Conservation (phyloP, 345 rosid genomes). For the Salix purpurea region DNA sequence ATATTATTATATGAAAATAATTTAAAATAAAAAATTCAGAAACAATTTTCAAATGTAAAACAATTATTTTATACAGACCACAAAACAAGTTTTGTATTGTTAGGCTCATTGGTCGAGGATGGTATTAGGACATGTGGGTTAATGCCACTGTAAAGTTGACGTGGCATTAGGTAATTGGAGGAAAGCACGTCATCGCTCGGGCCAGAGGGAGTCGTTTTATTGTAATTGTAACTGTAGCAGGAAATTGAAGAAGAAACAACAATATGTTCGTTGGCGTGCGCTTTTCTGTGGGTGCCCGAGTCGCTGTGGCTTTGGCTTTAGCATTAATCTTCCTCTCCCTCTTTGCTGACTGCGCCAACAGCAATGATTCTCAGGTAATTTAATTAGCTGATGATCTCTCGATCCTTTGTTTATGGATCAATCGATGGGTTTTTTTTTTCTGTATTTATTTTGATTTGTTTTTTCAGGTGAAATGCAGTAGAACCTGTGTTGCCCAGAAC, state of each 20-base stretch:
- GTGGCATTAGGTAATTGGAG: too few species aligned
- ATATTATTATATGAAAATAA: too few species aligned
- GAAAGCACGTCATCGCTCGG: too few species aligned
- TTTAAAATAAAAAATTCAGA: too few species aligned
- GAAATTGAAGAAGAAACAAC: background rate
- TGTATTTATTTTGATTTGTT: background rate
- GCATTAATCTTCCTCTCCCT: conserved; percentile 35
- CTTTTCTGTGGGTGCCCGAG: conserved; percentile 9
- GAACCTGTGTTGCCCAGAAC: conserved; percentile 55
- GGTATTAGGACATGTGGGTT: too few species aligned
- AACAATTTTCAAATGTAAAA: too few species aligned
- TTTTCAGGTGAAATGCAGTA: conserved; percentile 64
- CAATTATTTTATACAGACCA: too few species aligned
- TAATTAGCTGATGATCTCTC: background rate
- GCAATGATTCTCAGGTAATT: conserved; percentile 42
- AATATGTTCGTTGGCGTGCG: conserved; percentile 20
- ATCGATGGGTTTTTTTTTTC: background rate
- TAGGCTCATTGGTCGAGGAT: too few species aligned
- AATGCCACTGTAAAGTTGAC: too few species aligned
- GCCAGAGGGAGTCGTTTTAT: too few species aligned
- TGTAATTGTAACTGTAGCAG: too few species aligned
- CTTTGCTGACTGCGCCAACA: conserved; percentile 26
- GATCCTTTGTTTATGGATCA: background rate
- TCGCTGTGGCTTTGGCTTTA: conserved; percentile 25
- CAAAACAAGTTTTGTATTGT: too few species aligned